A percentile compares a stretch with the other conserved stretches of the same genome.
Conservation (phyloP, 345 rosid species). For the Eucalyptus dawsonii region DNA sequence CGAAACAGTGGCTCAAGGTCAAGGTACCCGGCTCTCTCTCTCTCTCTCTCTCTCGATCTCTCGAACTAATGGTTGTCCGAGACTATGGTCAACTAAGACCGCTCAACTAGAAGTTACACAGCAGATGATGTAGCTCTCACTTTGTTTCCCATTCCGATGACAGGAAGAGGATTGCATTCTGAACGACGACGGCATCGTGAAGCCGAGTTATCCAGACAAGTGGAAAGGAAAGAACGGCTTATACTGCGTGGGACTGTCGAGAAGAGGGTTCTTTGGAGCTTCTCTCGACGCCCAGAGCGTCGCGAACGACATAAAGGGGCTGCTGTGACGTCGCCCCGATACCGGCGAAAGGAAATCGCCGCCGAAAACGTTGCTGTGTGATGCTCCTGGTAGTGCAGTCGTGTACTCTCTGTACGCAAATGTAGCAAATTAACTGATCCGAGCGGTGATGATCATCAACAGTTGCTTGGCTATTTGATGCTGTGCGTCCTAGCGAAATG, state of each 20-base stretch:
- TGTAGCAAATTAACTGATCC: background rate
- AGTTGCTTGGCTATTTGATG: background rate
- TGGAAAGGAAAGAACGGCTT: slow-evolving; percentile 48
- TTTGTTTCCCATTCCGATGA: background rate
- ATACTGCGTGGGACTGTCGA: slow-evolving; percentile 29
- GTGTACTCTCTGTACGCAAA: background rate
- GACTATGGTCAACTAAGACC: fast-evolving
- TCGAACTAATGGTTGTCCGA: background rate
- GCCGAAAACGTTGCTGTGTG: background rate
- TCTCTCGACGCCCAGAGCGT: slow-evolving; percentile 16
- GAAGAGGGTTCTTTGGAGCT: slow-evolving; percentile 29
- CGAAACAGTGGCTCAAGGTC: slow-evolving; percentile 25
- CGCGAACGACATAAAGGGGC: slow-evolving; percentile 21
- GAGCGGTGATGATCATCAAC: background rate
- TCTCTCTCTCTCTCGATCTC: background rate
- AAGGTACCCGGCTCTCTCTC: background rate
- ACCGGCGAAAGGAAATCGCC: background rate
- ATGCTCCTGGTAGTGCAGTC: background rate
- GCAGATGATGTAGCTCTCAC: background rate
- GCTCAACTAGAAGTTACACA: background rate
- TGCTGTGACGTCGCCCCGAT: background rate
- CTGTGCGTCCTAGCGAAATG: fast-evolving
- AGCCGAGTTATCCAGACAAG: slow-evolving; percentile 18
- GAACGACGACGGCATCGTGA: slow-evolving; percentile 24
- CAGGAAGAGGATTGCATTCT: slow-evolving; percentile 32